Percentiles rank a stretch among this genome's conserved stretches.
Evolutionary conservation across 352 stramenopile genomes (phyloP).

Genomic region (Aphanomyces euteiches): DNA sequence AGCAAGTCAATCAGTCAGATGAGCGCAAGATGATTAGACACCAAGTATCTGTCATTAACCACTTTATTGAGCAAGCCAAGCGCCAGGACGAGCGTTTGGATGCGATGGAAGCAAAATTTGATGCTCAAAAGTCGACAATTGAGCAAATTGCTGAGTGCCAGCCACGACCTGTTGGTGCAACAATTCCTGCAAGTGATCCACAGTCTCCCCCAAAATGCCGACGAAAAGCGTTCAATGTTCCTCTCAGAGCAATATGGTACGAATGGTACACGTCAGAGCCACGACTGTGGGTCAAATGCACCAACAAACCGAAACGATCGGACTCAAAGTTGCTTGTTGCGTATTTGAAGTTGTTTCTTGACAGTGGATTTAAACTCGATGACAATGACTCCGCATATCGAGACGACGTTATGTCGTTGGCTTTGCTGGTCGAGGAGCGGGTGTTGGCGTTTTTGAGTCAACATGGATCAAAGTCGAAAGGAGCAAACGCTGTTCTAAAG

Average conservation of each 20-base stretch:
- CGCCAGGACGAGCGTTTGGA: neutral
- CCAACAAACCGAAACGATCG: slow-evolving; percentile 26
- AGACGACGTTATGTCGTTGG: neutral
- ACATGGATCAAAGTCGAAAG: neutral
- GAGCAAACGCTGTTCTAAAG: neutral
- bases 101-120: neutral
- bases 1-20: neutral
- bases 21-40: neutral
- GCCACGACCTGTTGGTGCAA: neutral
- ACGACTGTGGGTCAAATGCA: slow-evolving; percentile 24
- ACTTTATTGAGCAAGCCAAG: neutral
- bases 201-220: neutral
- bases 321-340: slow-evolving; percentile 34
- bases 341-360: slow-evolving; percentile 38
- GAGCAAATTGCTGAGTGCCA: neutral
- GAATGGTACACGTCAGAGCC: slow-evolving; percentile 35
- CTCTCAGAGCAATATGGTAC: slow-evolving; percentile 30
- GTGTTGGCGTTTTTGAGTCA: neutral
- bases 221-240: neutral
- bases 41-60: neutral
- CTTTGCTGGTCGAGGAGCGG: neutral
- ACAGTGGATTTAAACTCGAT: slow-evolving; percentile 29
- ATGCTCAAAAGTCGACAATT: neutral
- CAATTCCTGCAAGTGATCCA: neutral
- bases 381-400: neutral